Conservation (phyloP, 1,284 basidiomycete species). For the Somion occarium region DNA sequence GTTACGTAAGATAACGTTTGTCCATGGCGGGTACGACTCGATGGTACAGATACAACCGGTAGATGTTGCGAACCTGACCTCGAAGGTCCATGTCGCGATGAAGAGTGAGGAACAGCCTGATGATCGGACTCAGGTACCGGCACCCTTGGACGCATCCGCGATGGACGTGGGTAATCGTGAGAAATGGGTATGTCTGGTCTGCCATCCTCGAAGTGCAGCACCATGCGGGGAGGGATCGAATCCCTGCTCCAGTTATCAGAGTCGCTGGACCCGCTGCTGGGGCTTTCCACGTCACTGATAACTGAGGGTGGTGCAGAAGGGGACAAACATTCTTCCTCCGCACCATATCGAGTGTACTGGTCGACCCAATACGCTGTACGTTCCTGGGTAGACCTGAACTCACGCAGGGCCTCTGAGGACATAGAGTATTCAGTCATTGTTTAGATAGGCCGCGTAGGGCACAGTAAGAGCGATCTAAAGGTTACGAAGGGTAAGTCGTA, state of each 20-base stretch:
- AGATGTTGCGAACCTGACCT: slow-evolving; percentile 13
- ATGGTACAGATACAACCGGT: slow-evolving; percentile 9
- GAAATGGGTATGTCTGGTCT: slow-evolving; percentile 56
- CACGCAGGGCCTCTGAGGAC: slow-evolving; percentile 50
- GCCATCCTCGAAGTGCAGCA: slow-evolving; percentile 62
- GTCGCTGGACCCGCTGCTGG: slow-evolving; percentile 37
- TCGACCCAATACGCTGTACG: slow-evolving; percentile 61
- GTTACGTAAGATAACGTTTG: slow-evolving; percentile 28
- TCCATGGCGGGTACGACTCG: slow-evolving; percentile 16
- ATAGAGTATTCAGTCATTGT: slow-evolving; percentile 64
- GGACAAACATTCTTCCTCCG: slow-evolving; percentile 39
- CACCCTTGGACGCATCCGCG: background rate
- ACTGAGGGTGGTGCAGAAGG: slow-evolving; percentile 57
- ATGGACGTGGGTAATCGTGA: slow-evolving; percentile 18
- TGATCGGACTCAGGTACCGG: background rate
- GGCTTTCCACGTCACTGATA: slow-evolving; percentile 39
- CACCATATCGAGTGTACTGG: slow-evolving; percentile 31
- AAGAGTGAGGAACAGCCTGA: background rate
- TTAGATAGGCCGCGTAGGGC: background rate
- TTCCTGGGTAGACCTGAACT: slow-evolving; percentile 50
- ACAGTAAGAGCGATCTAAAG: slow-evolving; percentile 4
- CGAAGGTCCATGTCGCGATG: slow-evolving; percentile 1
- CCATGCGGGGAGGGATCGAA: slow-evolving; percentile 67
- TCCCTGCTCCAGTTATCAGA: slow-evolving; percentile 62
- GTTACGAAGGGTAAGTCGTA: slow-evolving; percentile 10